Evolutionary conservation across 192 early-diverging fungal species (phyloP).

Genomic region (Phlyctochytrium planicorne): DNA sequence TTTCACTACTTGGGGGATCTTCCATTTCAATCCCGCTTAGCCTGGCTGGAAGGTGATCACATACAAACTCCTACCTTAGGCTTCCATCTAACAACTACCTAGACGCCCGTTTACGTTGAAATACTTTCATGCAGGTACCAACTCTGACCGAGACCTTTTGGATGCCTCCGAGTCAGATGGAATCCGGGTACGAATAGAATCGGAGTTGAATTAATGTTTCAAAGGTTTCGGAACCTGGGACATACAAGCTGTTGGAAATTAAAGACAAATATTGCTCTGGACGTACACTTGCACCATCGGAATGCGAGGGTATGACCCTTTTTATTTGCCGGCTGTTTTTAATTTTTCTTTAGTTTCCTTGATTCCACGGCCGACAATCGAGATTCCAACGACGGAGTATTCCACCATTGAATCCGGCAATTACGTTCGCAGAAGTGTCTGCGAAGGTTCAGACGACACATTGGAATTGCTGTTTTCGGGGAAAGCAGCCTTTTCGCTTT

Average conservation of each 20-base stretch:
- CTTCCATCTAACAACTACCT: too few species aligned
- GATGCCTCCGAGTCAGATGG: conserved; percentile 10
- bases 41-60: conserved; percentile 37
- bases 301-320: conserved; percentile 30
- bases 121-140: too few species aligned
- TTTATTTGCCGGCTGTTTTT: conserved; percentile 1
- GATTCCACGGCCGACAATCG: conserved; percentile 33
- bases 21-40: conserved; percentile 20
- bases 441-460: conserved; percentile 27
- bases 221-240: conserved; percentile 29
- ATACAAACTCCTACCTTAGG: too few species aligned
- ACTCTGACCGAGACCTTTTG: too few species aligned
- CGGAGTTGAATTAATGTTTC: not conserved
- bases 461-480: conserved; percentile 37
- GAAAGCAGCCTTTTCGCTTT: conserved; percentile 38
- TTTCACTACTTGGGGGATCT: conserved; percentile 38
- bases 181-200: conserved; percentile 18
- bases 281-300: conserved; percentile 9
- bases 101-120: too few species aligned
- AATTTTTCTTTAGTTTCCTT: conserved; percentile 18
- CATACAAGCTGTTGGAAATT: conserved; percentile 33
- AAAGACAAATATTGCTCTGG: conserved; percentile 41
- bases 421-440: conserved; percentile 22
- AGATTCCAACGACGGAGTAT: conserved; percentile 37
- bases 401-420: not conserved